Evolutionary conservation across 805 yeast species (phyloP), one percentile per base, ranked within the genome.

Genomic region (Ogataea glucozyma): DNA sequence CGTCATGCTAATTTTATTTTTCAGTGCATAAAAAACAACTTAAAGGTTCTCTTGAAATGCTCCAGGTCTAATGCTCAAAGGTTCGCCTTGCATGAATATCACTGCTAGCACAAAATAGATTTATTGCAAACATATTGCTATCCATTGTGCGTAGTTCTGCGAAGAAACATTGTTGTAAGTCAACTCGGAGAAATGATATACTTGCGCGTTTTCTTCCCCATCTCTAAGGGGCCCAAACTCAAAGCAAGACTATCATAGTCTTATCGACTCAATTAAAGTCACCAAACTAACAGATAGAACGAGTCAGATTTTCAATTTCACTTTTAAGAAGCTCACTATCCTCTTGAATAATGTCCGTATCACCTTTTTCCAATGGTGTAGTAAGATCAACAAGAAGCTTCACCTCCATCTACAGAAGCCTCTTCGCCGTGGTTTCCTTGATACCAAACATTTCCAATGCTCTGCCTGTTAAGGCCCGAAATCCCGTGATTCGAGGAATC

Each of bases 401-500:
- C 6, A 19, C 39, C 13, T 26, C 39, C 17, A 4, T 41, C 3
- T 53, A 53, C 39, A 44, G 37, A 42, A 24, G 43, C 19, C 38
- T 53, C 14, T 38, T 52, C 27, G 48, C 55, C n/a, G 36, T 60
- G 13, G 40, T 56, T 4, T 48, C 62, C 9, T 30, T 53, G 14
- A 30, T 58, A 14, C 64, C 64, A n/a, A 50, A 53, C 33, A 11
- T 58, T 8, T 35, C 53, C 31, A 44, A 50, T 33, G 56, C 58
- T 6, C 22, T 60, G 22, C 63, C 65, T 4, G 32, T 57, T 10
- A 52, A 54, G 10, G 40, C 48, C 14, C 11, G 46, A 35, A 20
- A 21, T 17, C 39, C 22, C 17, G 27, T 34, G 24, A 27, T 44
- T 27, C 44, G 47, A 27, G 44, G 46, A 7, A 14, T 41, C 7